A percentile compares a stretch with the other conserved stretches of the same genome.
Evolutionary conservation across 345 rosid species (phyloP).

Genomic region (Aquilaria sinensis): DNA sequence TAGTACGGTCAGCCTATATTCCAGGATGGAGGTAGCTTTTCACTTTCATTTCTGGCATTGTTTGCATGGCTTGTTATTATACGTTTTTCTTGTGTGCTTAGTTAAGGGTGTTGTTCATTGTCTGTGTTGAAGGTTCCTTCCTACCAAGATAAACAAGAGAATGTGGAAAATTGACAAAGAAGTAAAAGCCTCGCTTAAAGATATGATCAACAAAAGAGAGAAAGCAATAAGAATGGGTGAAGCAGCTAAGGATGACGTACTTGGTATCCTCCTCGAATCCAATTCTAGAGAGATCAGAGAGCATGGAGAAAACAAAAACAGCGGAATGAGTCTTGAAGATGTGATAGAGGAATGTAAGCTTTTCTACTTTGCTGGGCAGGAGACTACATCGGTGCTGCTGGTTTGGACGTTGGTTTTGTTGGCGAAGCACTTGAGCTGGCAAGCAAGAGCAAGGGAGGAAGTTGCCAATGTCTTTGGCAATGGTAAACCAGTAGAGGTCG

Average conservation of each 20-base stretch:
- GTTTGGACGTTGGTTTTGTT: constrained; percentile 54
- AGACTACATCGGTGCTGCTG: constrained; percentile 47
- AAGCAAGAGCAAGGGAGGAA: constrained; percentile 51
- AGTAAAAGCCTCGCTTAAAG: constrained; percentile 24
- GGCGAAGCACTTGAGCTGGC: constrained; percentile 52
- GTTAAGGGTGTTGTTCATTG: neutral
- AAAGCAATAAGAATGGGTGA: constrained; percentile 30
- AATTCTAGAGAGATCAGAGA: constrained; percentile 24
- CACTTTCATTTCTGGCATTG: neutral
- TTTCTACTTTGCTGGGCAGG: constrained; percentile 63
- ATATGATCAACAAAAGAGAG: constrained; percentile 29
- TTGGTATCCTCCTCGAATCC: constrained; percentile 47
- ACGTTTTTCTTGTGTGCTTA: neutral
- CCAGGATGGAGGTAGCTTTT: constrained; percentile 42
- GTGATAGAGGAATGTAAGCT: constrained; percentile 59
- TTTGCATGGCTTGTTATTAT: too few species aligned
- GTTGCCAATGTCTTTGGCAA: constrained; percentile 40
- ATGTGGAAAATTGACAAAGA: constrained; percentile 25
- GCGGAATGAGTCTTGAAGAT: constrained; percentile 32
- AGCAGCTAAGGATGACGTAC: constrained; percentile 19
- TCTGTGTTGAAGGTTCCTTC: constrained; percentile 28
- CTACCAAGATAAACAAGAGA: constrained; percentile 38
- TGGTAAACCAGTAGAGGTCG: constrained; percentile 14
- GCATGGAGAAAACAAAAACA: constrained; percentile 16
- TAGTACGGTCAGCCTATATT: constrained; percentile 11